Evolutionary conservation across 495 filamentous ascomycete genomes (phyloP).

Genomic region (Geoglossum glabrum): DNA sequence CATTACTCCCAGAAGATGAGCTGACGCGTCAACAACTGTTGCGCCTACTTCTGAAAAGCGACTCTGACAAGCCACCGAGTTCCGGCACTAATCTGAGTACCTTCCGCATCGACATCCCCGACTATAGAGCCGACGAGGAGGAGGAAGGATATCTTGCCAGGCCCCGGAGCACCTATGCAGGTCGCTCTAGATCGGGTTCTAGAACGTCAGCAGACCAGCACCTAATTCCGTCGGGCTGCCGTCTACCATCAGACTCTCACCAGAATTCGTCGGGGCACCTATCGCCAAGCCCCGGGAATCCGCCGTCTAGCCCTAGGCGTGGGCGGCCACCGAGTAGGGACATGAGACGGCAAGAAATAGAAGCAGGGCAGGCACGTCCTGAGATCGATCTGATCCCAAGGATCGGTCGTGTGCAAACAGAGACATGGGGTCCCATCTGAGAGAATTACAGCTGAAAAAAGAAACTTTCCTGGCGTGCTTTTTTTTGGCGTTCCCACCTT

Average conservation of each 20-base stretch:
- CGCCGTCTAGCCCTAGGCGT: background rate
- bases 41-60: background rate
- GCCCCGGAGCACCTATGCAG: background rate
- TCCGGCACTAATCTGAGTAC: background rate
- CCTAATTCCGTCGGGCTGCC: background rate
- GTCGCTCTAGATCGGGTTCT: background rate
- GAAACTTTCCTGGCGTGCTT: too few relatives aligned
- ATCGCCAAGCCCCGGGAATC: background rate
- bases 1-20: background rate
- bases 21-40: background rate
- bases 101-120: background rate
- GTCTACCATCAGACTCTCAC: background rate
- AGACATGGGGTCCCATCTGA: background rate
- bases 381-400: conserved; percentile 88
- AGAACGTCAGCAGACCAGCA: background rate
- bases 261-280: background rate
- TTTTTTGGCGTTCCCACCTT: background rate
- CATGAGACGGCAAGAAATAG: background rate
- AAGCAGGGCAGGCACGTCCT: conserved; percentile 33
- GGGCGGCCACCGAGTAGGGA: background rate
- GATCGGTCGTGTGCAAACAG: background rate
- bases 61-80: background rate
- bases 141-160: background rate
- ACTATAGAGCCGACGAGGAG: background rate
- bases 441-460: too few relatives aligned